These are phyloP conservation scores for Verbascum thapsus DNA, from an alignment of 257 asterid species.

Conservation along the genomic window DNA sequence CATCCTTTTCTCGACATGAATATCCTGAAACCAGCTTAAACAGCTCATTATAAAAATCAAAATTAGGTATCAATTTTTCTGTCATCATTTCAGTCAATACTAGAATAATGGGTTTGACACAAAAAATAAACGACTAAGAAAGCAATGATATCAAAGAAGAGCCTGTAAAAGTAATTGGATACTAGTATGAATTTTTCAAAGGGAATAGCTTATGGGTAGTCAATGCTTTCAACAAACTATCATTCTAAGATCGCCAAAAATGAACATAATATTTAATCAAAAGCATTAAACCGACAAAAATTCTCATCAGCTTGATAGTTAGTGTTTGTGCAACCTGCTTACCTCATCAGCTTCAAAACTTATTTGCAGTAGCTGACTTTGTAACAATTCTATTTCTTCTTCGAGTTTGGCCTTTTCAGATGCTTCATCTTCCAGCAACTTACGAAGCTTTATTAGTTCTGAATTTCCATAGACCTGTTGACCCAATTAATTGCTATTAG, in stretches of 20 bases:
- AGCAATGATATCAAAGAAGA: conserved; percentile 6
- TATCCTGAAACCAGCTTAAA: not conserved
- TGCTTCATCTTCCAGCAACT: conserved; percentile 70
- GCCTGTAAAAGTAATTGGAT: not conserved
- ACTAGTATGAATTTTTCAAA: not conserved
- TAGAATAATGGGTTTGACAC: not conserved
- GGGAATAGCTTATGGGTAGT: not conserved
- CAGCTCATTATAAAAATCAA: not conserved
- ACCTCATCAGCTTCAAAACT: conserved; percentile 90
- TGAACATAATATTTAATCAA: not conserved
- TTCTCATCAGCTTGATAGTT: too few relatives aligned
- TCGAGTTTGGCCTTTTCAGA: conserved; percentile 59
- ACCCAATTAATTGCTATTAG: conserved; percentile 28
- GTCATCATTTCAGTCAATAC: conserved; percentile 13
- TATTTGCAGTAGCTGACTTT: conserved; percentile 64
- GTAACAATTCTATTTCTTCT: conserved; percentile 65
- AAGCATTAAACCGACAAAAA: not conserved
- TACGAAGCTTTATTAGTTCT: conserved; percentile 64
- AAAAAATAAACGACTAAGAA: not conserved
- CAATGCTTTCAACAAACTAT: not conserved
- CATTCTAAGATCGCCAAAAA: not conserved
- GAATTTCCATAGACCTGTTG: conserved; percentile 60
- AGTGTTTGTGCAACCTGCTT: conserved; percentile 25
- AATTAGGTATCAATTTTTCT: conserved; percentile 1
- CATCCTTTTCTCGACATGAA: not conserved